Evolutionary conservation across 345 rosid genomes (phyloP), one percentile per base, ranked within the genome.

Genomic region (Brassica rapa): DNA sequence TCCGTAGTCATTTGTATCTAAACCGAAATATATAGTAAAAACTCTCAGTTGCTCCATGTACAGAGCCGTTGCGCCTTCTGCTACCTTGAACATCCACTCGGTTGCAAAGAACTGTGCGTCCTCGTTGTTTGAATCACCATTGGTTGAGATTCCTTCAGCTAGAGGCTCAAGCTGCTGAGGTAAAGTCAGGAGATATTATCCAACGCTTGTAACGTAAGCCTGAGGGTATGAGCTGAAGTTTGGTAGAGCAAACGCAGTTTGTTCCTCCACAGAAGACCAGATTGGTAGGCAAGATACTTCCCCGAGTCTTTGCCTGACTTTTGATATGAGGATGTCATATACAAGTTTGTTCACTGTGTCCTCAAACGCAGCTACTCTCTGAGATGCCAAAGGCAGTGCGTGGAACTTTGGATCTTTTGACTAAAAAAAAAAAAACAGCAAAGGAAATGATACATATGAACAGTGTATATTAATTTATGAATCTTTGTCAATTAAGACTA

Each of bases 41-140:
- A n/a, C 98, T 59, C 99, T 85, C 75, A 95, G 76, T 83, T 95
- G 99, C 83, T 95, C 99, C 88, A 89, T 84, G 87, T 93, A 95
- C 69, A 91, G 87, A 8, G 94, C 93, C 2, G 94, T 89, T 62
- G 99, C 96, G 8, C 99, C 97, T 80, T 95, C 99, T 1, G 97
- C 99, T 78, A 95, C 96, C 93, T 93, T 95, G 86, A 95, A 93
- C 98, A 95, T 95, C 99, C 99, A 95, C 83, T 95, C 99, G 8
- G 99, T 88, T 70, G 99, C 97, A 64, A 91, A 93, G 80, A 91
- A 88, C 72, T 93, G 99, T 10, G 94, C 94, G 41, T 93, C 99
- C 7, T 95, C 98, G 55, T 87, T 89, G 88, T 83, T 87, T 65
- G 87, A 76, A 62, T 95, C 97, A 25, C 84, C 87, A 68, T 79